These are phyloP conservation scores for Nemania abortiva DNA, from an alignment of 2,329 filamentous ascomycete genomes.

Conservation along the genomic window DNA sequence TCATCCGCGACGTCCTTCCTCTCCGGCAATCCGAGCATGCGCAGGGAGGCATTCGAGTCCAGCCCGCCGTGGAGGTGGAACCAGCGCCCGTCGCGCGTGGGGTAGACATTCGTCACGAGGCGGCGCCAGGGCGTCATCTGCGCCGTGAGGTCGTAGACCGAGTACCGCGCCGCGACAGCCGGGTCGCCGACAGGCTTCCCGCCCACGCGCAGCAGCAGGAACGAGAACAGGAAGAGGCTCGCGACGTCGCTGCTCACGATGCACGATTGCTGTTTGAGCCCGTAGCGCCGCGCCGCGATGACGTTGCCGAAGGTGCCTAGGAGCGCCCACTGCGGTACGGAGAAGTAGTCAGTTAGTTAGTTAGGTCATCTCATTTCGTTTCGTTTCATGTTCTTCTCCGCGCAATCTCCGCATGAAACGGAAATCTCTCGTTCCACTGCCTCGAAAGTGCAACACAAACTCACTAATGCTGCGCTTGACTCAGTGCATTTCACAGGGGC, in stretches of 20 bases:
- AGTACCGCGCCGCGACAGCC: slow-evolving; percentile 41
- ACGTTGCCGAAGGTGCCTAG: slow-evolving; percentile 49
- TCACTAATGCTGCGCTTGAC: slow-evolving; percentile 47
- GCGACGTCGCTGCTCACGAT: slow-evolving; percentile 49
- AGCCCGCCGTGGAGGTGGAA: slow-evolving; percentile 54
- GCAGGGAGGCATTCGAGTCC: slow-evolving; percentile 48
- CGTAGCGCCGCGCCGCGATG: slow-evolving; percentile 44
- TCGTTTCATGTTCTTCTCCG: background rate
- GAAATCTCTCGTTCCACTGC: too few relatives aligned
- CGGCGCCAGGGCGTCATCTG: slow-evolving; percentile 50
- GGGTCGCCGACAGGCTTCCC: slow-evolving; percentile 43
- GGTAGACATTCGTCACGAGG: slow-evolving; percentile 53
- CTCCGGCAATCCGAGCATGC: slow-evolving; percentile 52
- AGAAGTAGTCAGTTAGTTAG: background rate
- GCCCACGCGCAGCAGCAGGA: slow-evolving; percentile 45
- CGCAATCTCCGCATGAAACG: too few relatives aligned
- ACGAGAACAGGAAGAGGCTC: slow-evolving; percentile 49
- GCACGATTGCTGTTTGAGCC: slow-evolving; percentile 42
- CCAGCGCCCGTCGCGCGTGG: slow-evolving; percentile 52
- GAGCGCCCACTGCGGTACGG: slow-evolving; percentile 44
- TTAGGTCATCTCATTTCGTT: background rate
- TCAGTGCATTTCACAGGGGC: slow-evolving; percentile 50
- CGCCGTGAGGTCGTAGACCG: slow-evolving; percentile 43
- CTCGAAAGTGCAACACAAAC: background rate
- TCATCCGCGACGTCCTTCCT: slow-evolving; percentile 45